Evolutionary conservation across 139 green algal genomes (phyloP).

Genomic region (Chlamydomonas sp.): DNA sequence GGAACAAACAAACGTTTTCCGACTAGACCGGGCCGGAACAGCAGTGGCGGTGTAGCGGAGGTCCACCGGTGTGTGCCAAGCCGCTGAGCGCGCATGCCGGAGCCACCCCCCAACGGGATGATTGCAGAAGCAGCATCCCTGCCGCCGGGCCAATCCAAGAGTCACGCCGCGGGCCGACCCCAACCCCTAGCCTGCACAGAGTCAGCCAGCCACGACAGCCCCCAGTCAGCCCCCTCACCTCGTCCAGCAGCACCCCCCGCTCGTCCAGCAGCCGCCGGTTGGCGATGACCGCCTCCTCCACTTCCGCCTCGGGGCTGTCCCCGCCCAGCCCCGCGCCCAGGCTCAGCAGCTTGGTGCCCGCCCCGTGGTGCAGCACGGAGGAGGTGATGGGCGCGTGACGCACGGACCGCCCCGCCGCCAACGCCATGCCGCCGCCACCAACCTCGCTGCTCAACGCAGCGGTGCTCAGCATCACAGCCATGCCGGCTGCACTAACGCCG

Average conservation of each 20-base stretch:
- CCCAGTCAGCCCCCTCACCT: constrained; percentile 18
- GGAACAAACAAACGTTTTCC: too few relatives aligned
- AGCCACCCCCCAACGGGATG: background rate
- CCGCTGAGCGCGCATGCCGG: background rate
- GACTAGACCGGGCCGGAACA: too few relatives aligned
- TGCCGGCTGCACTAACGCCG: background rate
- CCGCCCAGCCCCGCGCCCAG: background rate
- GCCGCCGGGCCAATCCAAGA: background rate
- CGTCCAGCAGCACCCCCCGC: constrained; percentile 37
- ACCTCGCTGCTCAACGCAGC: background rate
- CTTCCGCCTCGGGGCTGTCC: constrained; percentile 22
- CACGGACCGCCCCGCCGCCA: too few relatives aligned
- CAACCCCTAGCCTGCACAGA: background rate
- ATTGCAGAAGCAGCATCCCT: background rate
- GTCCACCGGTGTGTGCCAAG: background rate
- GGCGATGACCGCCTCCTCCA: constrained; percentile 46
- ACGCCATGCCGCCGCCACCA: background rate
- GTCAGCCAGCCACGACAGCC: background rate
- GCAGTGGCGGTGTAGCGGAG: too few relatives aligned
- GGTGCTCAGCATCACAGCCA: background rate
- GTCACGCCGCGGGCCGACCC: background rate
- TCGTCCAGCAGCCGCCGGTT: constrained; percentile 44
- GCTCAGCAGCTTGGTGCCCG: background rate
- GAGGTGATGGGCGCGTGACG: too few relatives aligned
- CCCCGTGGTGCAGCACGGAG: too few relatives aligned